Evolutionary conservation across 305 asterid species (phyloP).

Genomic region (Plantago rigida): DNA sequence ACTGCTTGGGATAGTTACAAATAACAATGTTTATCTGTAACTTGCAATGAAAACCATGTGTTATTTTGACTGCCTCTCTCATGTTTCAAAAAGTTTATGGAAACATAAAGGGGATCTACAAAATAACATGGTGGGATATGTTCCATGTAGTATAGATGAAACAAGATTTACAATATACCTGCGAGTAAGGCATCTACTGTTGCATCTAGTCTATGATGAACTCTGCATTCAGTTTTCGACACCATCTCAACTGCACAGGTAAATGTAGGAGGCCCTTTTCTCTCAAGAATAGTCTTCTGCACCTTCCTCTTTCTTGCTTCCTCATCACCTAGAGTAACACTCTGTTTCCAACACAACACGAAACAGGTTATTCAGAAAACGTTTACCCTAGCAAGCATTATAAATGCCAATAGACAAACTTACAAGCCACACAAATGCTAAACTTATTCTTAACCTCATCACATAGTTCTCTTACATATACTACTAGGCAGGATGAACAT

Average conservation of each 20-base stretch:
- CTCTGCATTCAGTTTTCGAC: constrained; percentile 78
- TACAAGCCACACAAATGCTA: constrained; percentile 3
- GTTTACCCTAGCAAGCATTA: constrained; percentile 11
- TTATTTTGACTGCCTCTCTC: too few relatives aligned
- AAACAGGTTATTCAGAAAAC: not conserved
- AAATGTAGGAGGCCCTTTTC: constrained; percentile 93
- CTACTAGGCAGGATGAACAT: too few relatives aligned
- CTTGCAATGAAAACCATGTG: too few relatives aligned
- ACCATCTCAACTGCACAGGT: constrained; percentile 90
- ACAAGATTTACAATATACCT: constrained; percentile 31
- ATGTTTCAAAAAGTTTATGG: not conserved
- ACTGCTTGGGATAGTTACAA: too few relatives aligned
- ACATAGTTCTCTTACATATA: too few relatives aligned
- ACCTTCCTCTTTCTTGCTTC: constrained; percentile 96
- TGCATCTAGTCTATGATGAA: constrained; percentile 78
- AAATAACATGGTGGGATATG: too few relatives aligned
- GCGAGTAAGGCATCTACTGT: constrained; percentile 89
- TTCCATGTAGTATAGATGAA: too few relatives aligned
- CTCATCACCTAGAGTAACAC: constrained; percentile 97
- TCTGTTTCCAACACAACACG: constrained; percentile 40
- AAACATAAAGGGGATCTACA: not conserved
- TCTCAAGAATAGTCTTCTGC: constrained; percentile 93
- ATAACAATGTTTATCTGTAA: too few relatives aligned
- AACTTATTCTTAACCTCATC: constrained; percentile 1
- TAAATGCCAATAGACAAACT: not conserved